A percentile compares a stretch with the other conserved stretches of the same genome.
Conservation (phyloP, 768 basidiomycete species). For the Exsudoporus frostii region DNA sequence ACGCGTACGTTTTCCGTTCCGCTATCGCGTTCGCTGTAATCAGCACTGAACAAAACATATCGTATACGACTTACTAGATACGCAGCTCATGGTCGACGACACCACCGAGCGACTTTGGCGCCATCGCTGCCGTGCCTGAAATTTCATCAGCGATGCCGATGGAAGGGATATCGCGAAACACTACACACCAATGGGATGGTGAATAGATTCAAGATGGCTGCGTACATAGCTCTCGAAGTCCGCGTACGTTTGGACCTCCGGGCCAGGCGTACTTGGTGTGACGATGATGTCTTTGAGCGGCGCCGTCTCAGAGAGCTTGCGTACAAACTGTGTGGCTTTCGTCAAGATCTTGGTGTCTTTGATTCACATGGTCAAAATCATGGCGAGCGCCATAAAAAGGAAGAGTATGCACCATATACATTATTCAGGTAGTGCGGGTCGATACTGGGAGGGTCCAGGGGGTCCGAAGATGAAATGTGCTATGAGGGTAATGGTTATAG, state of each 20-base stretch:
- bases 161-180: background rate
- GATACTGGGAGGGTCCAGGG: constrained; percentile 12
- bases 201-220: background rate
- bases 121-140: constrained; percentile 19
- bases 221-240: constrained; percentile 15
- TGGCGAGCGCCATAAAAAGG: background rate
- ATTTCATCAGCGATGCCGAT: background rate
- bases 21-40: background rate
- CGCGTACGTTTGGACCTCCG: constrained; percentile 15
- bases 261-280: constrained; percentile 18
- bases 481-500: background rate
- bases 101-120: constrained; percentile 15
- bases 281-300: constrained; percentile 17
- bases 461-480: constrained; percentile 16
- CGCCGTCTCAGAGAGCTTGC: constrained; percentile 14
- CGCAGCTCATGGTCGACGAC: constrained; percentile 17
- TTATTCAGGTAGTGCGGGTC: constrained; percentile 15
- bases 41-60: background rate
- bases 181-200: constrained; percentile 15
- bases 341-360: constrained; percentile 17
- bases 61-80: constrained; percentile 6
- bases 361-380: background rate
- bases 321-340: constrained; percentile 11
- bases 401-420: constrained; percentile 1
- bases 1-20: constrained; percentile 18